These are phyloP conservation scores for Suillus brevipes DNA, from an alignment of 768 basidiomycete genomes.

Conservation along the genomic window DNA sequence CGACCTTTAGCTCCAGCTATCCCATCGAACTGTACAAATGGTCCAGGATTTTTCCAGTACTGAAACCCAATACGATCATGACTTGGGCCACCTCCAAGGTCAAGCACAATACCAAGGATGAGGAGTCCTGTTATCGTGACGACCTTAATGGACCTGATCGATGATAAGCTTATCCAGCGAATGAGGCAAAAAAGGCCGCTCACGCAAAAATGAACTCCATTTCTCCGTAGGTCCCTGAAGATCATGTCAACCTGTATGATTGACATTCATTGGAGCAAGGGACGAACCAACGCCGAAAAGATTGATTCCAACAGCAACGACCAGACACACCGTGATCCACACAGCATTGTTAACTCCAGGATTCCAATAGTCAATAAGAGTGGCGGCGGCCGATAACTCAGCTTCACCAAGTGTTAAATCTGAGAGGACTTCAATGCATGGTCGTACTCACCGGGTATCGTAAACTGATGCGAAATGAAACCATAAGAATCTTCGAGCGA, in stretches of 20 bases:
- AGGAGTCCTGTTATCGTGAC: not conserved
- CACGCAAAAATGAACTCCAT: not conserved
- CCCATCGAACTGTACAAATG: not conserved
- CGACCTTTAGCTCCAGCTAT: not conserved
- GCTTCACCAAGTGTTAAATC: not conserved
- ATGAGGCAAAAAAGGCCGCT: not conserved
- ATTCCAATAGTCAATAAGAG: not conserved
- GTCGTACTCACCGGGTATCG: not conserved
- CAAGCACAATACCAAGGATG: not conserved
- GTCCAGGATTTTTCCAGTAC: not conserved
- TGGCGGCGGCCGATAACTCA: not conserved
- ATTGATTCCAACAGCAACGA: not conserved
- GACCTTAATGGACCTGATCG: not conserved
- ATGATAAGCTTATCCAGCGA: not conserved
- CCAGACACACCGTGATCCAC: not conserved
- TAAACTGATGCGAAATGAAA: not conserved
- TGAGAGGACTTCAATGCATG: not conserved
- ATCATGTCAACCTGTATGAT: not conserved
- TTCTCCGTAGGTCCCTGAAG: not conserved
- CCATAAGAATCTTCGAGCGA: not conserved
- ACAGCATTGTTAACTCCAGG: not conserved
- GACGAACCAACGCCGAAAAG: not conserved
- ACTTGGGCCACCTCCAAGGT: not conserved
- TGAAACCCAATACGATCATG: not conserved
- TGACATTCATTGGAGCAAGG: not conserved